Base-by-base conservation (phyloP, 2,329 filamentous ascomycete genomes). In the Drechmeria coniospora region DNA sequence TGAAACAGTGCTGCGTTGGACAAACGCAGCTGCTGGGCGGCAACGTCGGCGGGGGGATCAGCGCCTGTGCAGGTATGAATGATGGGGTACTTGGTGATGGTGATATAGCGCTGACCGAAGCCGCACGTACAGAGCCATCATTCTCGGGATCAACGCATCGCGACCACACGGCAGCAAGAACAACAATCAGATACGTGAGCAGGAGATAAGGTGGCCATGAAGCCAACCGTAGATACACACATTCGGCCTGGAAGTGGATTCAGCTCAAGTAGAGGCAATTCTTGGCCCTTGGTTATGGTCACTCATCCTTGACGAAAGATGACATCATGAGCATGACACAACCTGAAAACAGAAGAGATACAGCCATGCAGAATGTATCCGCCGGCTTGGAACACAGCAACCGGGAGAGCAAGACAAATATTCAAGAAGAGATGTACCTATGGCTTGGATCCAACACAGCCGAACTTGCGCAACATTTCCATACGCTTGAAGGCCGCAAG, bases 251-350 rank as follows among this genome's bases (percentile, higher is more conserved):
- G 26, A 10, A 8, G 22, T 33, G 4, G 34, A 41, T 9, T 24
- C 36, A 14, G 28, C 33, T 7, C 26, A 29, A n/a, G n/a, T 41
- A 14, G 39, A 42, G 16, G 32, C 38, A 11, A 27, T 40, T 5
- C 23, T 42, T 5, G 30, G 39, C 2, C 29, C 36, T 7, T 39
- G 38, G 32, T 6, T 39, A 17, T 42, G 36, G 36, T 31, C 29
- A 8, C 14, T 39, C 8, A 15, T 29, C 8, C 23, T 10, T 15
- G 29, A 32, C 7, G 6, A 25, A 7, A 6, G 21, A 8, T 7
- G 17, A 3, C 7, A 13, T 14, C 8, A 21, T 14, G 29, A 27
- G 8, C 26, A 28, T n/a, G 17, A 21, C 11, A 28, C n/a, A 15
- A 5, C 19, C 27, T n/a, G 21, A 27, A 18, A 16, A 27, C 11